Conservation (phyloP, 768 basidiomycete species). For the Podaxis sp. region DNA sequence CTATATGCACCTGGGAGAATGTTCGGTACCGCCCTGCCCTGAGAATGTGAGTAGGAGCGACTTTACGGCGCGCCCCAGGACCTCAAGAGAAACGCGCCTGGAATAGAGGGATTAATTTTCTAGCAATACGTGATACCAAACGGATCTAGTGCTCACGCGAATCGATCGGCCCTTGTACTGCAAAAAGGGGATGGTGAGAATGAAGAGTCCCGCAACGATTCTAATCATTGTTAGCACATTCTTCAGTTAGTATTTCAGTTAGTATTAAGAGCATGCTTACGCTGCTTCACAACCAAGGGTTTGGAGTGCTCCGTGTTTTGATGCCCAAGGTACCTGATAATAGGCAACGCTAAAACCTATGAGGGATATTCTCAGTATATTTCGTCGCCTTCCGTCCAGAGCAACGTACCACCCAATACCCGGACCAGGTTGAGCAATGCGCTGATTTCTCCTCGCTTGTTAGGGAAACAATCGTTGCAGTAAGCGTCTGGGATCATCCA, state of each 20-base stretch:
- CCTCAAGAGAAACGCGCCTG: conserved; percentile 7
- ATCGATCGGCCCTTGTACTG: conserved; percentile 48
- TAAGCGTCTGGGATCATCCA: conserved; percentile 23
- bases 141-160: conserved; percentile 35
- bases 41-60: too few species aligned
- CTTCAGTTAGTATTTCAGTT: background rate
- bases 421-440: conserved; percentile 59
- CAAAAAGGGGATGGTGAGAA: conserved; percentile 50
- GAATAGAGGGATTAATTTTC: background rate
- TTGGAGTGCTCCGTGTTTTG: conserved; percentile 57
- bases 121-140: background rate
- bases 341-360: conserved; percentile 62
- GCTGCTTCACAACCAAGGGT: conserved; percentile 65
- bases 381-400: background rate
- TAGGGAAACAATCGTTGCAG: conserved; percentile 24
- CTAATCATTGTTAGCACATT: conserved; percentile 22
- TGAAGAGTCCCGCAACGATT: conserved; percentile 49
- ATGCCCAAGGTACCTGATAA: conserved; percentile 68
- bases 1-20: too few species aligned
- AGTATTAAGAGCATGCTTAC: conserved; percentile 30
- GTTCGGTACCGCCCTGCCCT: too few species aligned
- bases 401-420: conserved; percentile 44
- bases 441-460: conserved; percentile 54
- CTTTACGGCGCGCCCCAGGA: too few species aligned
- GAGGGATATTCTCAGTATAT: background rate